Base-by-base conservation (phyloP, 2,329 filamentous ascomycete species). In the Leptographium wingfieldii region DNA sequence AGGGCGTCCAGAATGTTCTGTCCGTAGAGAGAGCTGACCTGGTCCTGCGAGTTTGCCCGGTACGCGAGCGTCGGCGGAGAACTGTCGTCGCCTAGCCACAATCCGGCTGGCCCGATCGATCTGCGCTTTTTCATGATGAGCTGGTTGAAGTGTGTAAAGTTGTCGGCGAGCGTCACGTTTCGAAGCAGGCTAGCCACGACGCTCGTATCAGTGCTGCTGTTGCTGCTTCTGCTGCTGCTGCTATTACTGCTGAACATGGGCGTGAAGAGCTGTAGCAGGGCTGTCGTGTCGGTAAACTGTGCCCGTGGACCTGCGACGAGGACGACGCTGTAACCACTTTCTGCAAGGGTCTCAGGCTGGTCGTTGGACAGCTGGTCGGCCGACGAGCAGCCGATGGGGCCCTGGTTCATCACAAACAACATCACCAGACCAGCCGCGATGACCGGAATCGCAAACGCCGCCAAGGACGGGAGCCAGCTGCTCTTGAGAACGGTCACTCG, bases 401-500 rank as follows among this genome's bases (percentile, higher is more conserved):
- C 65, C 65, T 84, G 84, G 55, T 74, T 72, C 52, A 80, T 78
- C 9, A 96, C 74, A 66, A 92, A 92, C 2, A 95, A 76, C 3
- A 86, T 88, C 0, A 91, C 88, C 19, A 96, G 74, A 0, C 86
- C 90, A 22, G 90, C 87, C 1, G 90, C 88, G 60, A 90, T 76
- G 58, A 96, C 81, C 0, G 92, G 92, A 14, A 96, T 82, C 0
- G 90, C 65, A 46, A 95, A 78, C 0, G 90, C 90, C 2, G 84
- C 83, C 9, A 85, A 68, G 60, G 91, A 91, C 0, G 90, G 87
- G 54, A 92, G 76, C 71, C 84, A 88, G 68, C 92, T 95, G 43
- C 86, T 80, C 66, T 86, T 85, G 57, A 95, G 77, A 43, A 96
- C 86, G 0, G 84, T 90, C 61, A 83, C 74, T 35, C 92, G 81